Evolutionary conservation across 768 basidiomycete species (phyloP).

Genomic region (Leccinum longicurvipes): DNA sequence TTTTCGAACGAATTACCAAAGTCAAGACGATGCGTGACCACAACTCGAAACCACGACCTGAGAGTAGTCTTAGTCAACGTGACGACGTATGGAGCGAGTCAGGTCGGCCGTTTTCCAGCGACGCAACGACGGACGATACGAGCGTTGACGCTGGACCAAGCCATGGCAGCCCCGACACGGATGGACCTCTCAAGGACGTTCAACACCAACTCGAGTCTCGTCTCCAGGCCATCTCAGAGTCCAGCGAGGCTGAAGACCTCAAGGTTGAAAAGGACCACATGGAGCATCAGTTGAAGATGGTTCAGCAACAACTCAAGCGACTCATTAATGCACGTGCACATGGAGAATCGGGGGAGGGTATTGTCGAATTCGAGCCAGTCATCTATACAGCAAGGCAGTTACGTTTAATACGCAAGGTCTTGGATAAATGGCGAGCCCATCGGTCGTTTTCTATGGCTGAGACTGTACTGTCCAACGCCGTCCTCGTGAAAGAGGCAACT

Average conservation of each 20-base stretch:
- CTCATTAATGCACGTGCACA: slow-evolving; percentile 72
- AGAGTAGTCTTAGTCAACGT: slow-evolving; percentile 82
- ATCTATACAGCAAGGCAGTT: slow-evolving; percentile 82
- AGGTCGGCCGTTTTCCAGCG: slow-evolving; percentile 75
- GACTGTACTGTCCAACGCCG: slow-evolving; percentile 76
- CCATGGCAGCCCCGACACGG: slow-evolving; percentile 61
- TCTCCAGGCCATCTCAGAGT: slow-evolving; percentile 57
- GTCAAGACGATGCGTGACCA: slow-evolving; percentile 86
- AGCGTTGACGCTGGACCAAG: slow-evolving; percentile 67
- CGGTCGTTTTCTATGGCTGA: slow-evolving; percentile 93
- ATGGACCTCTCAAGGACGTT: slow-evolving; percentile 63
- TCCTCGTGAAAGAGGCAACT: slow-evolving; percentile 91
- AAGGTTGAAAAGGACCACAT: slow-evolving; percentile 91
- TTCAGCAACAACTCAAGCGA: slow-evolving; percentile 79
- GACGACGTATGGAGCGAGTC: slow-evolving; percentile 90
- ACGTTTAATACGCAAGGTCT: slow-evolving; percentile 73
- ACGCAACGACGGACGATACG: slow-evolving; percentile 83
- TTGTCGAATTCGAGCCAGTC: slow-evolving; percentile 69
- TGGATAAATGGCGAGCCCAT: slow-evolving; percentile 84
- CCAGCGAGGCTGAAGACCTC: slow-evolving; percentile 77
- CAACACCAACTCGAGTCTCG: slow-evolving; percentile 76
- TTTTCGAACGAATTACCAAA: slow-evolving; percentile 92
- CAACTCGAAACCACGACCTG: slow-evolving; percentile 76
- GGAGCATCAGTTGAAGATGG: slow-evolving; percentile 80
- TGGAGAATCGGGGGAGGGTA: slow-evolving; percentile 68